A percentile compares a stretch with the other conserved stretches of the same genome.
Evolutionary conservation across 1,284 basidiomycete genomes (phyloP).

Genomic region (Thecaphora frezii): DNA sequence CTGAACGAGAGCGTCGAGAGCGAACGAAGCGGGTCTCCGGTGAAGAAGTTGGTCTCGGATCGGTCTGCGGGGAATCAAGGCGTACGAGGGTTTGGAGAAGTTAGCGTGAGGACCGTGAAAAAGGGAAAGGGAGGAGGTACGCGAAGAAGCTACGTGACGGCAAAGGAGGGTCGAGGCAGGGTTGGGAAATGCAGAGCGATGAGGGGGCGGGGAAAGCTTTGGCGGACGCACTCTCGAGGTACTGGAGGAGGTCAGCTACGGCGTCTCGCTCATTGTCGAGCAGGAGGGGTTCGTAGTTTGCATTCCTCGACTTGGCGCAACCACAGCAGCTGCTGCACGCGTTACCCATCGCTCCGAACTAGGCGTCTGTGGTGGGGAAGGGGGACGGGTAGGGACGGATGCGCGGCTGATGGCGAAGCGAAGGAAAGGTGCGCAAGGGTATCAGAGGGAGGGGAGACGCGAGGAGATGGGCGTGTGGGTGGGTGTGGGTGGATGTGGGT

Average conservation of each 20-base stretch:
- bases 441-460: too few species aligned
- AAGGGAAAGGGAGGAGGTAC: neutral
- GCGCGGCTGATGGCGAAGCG: too few species aligned
- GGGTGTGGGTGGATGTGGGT: too few species aligned
- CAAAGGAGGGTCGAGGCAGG: too few species aligned
- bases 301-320: constrained; percentile 23
- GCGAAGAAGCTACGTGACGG: neutral
- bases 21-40: constrained; percentile 77
- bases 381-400: too few species aligned
- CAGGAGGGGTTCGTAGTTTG: constrained; percentile 75
- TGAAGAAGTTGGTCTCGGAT: constrained; percentile 59
- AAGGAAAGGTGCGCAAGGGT: too few species aligned
- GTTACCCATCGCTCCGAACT: constrained; percentile 51
- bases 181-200: too few species aligned
- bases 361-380: too few species aligned
- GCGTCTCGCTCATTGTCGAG: constrained; percentile 98
- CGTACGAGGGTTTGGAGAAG: constrained; percentile 71
- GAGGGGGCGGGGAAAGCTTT: too few species aligned
- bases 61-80: constrained; percentile 34
- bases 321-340: constrained; percentile 51
- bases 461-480: too few species aligned
- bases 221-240: constrained; percentile 80
- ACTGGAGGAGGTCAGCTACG: constrained; percentile 94
- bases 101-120: neutral
- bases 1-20: constrained; percentile 97